Base-by-base conservation (phyloP, 768 basidiomycete genomes). In the Lactifluus subvellereus region DNA sequence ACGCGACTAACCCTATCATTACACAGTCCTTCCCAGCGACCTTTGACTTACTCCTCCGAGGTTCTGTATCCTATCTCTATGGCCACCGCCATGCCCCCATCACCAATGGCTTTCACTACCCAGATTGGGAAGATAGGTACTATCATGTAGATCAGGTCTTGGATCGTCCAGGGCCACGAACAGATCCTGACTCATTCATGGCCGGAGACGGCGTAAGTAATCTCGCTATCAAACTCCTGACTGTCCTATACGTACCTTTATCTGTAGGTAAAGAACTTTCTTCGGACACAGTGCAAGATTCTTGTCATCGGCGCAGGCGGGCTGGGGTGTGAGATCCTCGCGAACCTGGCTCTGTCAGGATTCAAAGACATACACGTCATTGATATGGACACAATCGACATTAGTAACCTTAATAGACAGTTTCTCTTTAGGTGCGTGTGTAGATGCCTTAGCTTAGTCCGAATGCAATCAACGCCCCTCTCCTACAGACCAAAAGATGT, bases 311-410 rank as follows among this genome's bases (percentile, higher is more conserved):
- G 97, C 37, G 97, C 97, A 33, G 97, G 97, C 38, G 97, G 97
- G 60, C 79, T 99, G 47, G 97, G 97, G 11, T 99, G 90, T 75
- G 97, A 99, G 79, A 98, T 98, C 68, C 80, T 99, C 47, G 91
- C 95, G 63, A 97, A 98, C 75, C 83, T 99, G 54, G 96, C 97
- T 27, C 76, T 98, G 68, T 89, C 92, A 50, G 97, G 97, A 30
- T 99, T 98, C 85, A 91, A 89, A 75, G 91, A 98, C 71, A 97
- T 98, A 68, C 94, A 98, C 79, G 95, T 99, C 64, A 98, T 99
- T 72, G 97, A 99, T 80, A 98, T 99, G 95, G 96, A 99, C 79
- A 98, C 96, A 16, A 99, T 98, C 73, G 96, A 99, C 76, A 91
- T 99, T 71, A 98, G 94, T 71, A 99, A 99, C 75, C 81, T 99